Evolutionary conservation across 2,329 filamentous ascomycete genomes (phyloP).

Genomic region (Nemania abortiva): DNA sequence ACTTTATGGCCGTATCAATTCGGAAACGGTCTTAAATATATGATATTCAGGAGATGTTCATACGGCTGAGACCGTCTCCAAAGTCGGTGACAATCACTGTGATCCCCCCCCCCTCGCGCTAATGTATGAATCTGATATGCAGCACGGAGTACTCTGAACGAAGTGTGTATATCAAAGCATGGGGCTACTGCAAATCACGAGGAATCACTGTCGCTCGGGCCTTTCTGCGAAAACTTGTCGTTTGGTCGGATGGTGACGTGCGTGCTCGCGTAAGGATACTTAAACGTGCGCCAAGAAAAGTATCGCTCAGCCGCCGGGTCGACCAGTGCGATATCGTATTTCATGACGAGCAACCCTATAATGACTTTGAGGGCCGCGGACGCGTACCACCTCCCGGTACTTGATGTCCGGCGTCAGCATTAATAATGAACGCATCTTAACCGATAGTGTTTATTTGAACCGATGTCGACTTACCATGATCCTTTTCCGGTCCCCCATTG

Average conservation of each 20-base stretch:
- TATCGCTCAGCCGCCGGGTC: slow-evolving; percentile 11
- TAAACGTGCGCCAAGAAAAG: background rate
- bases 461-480: background rate
- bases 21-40: too few relatives aligned
- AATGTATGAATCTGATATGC: too few relatives aligned
- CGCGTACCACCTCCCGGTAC: slow-evolving; percentile 28
- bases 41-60: too few relatives aligned
- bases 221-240: too few relatives aligned
- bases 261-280: background rate
- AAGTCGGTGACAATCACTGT: too few relatives aligned
- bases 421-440: background rate
- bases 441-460: background rate
- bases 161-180: too few relatives aligned
- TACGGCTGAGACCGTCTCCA: too few relatives aligned
- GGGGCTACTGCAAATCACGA: too few relatives aligned
- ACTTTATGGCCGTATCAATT: too few relatives aligned
- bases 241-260: background rate
- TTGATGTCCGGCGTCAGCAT: background rate
- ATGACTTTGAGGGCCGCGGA: slow-evolving; percentile 25
- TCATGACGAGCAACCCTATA: slow-evolving; percentile 13
- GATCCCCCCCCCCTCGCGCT: too few relatives aligned
- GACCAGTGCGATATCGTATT: slow-evolving; percentile 19
- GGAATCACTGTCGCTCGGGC: too few relatives aligned
- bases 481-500: background rate
- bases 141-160: too few relatives aligned